Percentiles rank a stretch among this genome's conserved stretches.
phyloP scores from a whole-genome alignment of 371 early-diverging fungal species.

The Caulochytrium protostelioides region DNA sequence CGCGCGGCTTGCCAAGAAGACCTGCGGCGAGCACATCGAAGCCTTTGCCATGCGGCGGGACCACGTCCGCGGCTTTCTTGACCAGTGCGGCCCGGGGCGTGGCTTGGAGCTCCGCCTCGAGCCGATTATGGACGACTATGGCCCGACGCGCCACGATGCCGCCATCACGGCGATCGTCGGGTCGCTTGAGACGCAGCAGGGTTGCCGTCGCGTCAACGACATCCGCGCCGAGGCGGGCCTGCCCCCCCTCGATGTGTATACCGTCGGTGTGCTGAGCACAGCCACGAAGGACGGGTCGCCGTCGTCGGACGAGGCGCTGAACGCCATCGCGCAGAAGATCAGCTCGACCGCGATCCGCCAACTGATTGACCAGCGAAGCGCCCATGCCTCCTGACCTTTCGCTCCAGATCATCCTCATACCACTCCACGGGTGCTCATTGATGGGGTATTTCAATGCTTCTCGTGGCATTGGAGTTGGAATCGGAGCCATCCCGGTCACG shows the following conservation, averaged over 20 bases:
- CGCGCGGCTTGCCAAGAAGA: constrained; percentile 45
- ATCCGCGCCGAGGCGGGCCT: constrained; percentile 27
- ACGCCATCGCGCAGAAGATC: constrained; percentile 34
- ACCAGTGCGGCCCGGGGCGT: constrained; percentile 18
- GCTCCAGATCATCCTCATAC: no score
- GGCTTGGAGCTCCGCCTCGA: constrained; percentile 32
- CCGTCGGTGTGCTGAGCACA: constrained; percentile 53
- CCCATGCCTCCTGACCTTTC: no score
- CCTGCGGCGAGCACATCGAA: constrained; percentile 42
- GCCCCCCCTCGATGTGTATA: constrained; percentile 34
- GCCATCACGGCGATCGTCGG: constrained; percentile 59
- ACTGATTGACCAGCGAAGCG: no score
- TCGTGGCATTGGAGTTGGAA: no score
- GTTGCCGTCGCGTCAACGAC: constrained; percentile 33
- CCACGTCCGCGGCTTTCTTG: constrained; percentile 35
- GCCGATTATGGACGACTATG: constrained; percentile 61
- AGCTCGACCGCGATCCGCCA: constrained; percentile 50
- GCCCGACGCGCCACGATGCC: constrained; percentile 61
- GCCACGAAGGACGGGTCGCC: constrained; percentile 17
- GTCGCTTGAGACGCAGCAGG: constrained; percentile 62
- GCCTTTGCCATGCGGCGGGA: constrained; percentile 38
- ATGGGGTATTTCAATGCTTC: no score
- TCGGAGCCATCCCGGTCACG: no score
- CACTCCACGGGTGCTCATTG: no score
- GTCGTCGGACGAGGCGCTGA: constrained; percentile 2